A percentile compares a stretch with the other conserved stretches of the same genome.
Conservation (phyloP, 352 stramenopile genomes). For the Pythium oligandrum region DNA sequence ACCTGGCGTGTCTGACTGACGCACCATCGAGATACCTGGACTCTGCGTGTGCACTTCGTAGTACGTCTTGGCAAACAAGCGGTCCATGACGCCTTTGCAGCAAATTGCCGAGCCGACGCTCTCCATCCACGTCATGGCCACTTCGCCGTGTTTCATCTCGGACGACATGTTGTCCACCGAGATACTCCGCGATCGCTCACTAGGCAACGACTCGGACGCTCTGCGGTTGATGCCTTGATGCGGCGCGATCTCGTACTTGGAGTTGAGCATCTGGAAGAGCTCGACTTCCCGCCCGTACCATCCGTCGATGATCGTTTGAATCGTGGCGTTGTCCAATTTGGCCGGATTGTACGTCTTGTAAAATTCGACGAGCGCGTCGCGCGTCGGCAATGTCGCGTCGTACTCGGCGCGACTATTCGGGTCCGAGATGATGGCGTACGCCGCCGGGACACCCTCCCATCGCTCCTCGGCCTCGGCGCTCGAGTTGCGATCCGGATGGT, state of each 20-base stretch:
- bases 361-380: conserved; percentile 76
- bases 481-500: conserved; percentile 92
- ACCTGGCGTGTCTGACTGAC: conserved; percentile 61
- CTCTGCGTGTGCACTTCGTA: conserved; percentile 80
- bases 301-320: conserved; percentile 83
- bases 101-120: conserved; percentile 60
- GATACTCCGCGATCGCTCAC: conserved; percentile 52
- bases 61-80: conserved; percentile 63
- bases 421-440: conserved; percentile 73
- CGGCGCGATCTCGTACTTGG: conserved; percentile 81
- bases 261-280: conserved; percentile 84
- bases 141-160: conserved; percentile 47
- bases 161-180: conserved; percentile 53
- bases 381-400: conserved; percentile 67
- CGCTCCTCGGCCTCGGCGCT: conserved; percentile 50
- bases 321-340: conserved; percentile 81
- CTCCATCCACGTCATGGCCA: conserved; percentile 43
- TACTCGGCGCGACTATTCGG: conserved; percentile 77
- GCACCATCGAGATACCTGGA: conserved; percentile 45
- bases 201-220: conserved; percentile 34
- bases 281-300: conserved; percentile 82
- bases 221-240: conserved; percentile 67
- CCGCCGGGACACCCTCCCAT: conserved; percentile 73
- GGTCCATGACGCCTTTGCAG: conserved; percentile 55
- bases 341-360: conserved; percentile 81